phyloP scores from a whole-genome alignment of 2,329 filamentous ascomycete species.

The Amauroascus niger region DNA sequence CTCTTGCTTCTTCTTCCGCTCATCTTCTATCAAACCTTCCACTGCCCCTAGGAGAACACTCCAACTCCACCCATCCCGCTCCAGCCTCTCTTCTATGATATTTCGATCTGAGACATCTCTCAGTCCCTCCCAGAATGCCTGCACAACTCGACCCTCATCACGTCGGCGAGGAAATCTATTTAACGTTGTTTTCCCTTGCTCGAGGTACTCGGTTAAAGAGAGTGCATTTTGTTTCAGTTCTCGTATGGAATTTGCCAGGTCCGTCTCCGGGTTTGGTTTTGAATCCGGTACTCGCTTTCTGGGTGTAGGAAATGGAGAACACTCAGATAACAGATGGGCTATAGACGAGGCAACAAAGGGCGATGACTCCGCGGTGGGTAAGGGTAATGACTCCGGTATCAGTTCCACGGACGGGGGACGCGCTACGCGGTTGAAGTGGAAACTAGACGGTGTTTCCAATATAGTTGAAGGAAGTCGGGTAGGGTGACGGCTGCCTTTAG shows the following conservation, averaged over 20 bases:
- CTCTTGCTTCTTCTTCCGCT: not conserved
- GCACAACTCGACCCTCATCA: constrained; percentile 21
- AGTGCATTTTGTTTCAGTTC: constrained; percentile 20
- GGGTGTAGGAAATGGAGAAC: not conserved
- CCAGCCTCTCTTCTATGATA: constrained; percentile 20
- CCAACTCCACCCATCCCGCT: constrained; percentile 25
- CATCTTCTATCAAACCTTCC: not conserved
- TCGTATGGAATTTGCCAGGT: constrained; percentile 4
- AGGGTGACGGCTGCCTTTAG: not conserved
- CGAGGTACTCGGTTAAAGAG: constrained; percentile 23
- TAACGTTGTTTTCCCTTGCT: constrained; percentile 19
- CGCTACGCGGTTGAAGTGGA: not conserved
- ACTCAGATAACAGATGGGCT: not conserved
- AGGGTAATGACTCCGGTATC: constrained; percentile 11
- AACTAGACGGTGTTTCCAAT: constrained; percentile 10
- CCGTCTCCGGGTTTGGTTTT: not conserved
- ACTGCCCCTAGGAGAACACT: constrained; percentile 10
- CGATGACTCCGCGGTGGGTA: not conserved
- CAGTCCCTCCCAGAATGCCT: constrained; percentile 28
- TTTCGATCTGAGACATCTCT: constrained; percentile 17
- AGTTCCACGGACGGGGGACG: constrained; percentile 4
- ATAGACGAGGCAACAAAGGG: not conserved
- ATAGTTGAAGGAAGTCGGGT: constrained; percentile 9
- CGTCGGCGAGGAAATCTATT: constrained; percentile 15
- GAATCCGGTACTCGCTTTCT: not conserved